Base-by-base conservation (phyloP, 108 stramenopile genomes). In the Schizochytrium sp. region DNA sequence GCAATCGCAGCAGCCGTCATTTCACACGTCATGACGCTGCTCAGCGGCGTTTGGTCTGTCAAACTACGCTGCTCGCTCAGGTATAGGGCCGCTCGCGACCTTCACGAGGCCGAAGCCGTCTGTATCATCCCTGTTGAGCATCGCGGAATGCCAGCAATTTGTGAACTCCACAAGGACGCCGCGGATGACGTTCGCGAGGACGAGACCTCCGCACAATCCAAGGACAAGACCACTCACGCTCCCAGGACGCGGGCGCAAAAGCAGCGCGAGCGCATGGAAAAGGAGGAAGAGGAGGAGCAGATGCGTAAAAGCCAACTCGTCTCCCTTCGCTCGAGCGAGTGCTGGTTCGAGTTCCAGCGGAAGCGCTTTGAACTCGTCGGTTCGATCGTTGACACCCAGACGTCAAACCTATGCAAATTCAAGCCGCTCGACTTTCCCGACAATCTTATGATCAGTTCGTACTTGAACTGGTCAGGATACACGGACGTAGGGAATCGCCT, bases 271-370 rank as follows among this genome's bases (percentile, higher is more conserved):
- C 8, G 63, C 8, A 69, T 28, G 8, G 63, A 41, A 14, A 8
- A 69, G 4, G 25, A 69, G 63, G 12, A 69, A 69, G 41, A 69
- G 63, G 8, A 41, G 18, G 10, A 28, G 63, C 25, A 41, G 4
- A 69, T 16, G 25, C 63, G 25, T 14, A 14, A 28, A 18, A 28
- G 21, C 41, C 25, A 69, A 18, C 25, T 69, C 41, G 63, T 69
- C 8, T 69, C 63, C 8, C 63, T 69, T 8, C 21, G 25, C 10
- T 41, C 41, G 63, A 69, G 63, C 41, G 76, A 83, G 25, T 53
- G 76, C n/a, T 83, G 76, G 76, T 83, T 83, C 28, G 76, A 83
- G 51, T 83, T 83, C 51, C 76, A 83, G 51, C 76, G 76, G 10
- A 53, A 83, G 28, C 45, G 76, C 6, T 83, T 69, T 18, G 63